These are phyloP conservation scores for Clonostachys byssicola DNA, from an alignment of 2,329 filamentous ascomycete genomes.

Conservation along the genomic window DNA sequence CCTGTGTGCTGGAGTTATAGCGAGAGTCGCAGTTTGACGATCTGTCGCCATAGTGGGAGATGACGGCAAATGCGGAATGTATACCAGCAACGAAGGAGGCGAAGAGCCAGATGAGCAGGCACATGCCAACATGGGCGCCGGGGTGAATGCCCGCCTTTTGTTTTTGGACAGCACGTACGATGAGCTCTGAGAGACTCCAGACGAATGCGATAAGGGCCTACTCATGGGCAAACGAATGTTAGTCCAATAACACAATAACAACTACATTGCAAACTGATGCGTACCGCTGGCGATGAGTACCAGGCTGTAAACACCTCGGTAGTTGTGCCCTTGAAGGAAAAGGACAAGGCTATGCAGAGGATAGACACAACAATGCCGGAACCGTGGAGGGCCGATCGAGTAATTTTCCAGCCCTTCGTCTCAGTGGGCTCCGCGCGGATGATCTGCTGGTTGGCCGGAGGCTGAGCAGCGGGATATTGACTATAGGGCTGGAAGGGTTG, in stretches of 20 bases:
- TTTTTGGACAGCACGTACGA: constrained; percentile 25
- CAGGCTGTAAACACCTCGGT: constrained; percentile 3
- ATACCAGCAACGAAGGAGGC: constrained; percentile 16
- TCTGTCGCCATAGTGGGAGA: not conserved
- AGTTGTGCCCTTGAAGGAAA: constrained; percentile 11
- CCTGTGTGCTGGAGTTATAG: constrained; percentile 5
- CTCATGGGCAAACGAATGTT: too few relatives aligned
- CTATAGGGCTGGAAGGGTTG: constrained; percentile 15
- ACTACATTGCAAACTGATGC: not conserved
- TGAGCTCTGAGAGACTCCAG: constrained; percentile 31
- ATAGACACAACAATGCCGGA: constrained; percentile 15
- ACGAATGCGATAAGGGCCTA: constrained; percentile 27
- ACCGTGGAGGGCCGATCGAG: constrained; percentile 22
- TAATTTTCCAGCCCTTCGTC: constrained; percentile 15
- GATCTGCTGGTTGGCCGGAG: constrained; percentile 5
- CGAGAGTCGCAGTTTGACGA: constrained; percentile 4
- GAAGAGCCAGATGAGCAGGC: constrained; percentile 34
- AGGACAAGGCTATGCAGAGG: constrained; percentile 16
- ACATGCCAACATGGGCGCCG: constrained; percentile 34
- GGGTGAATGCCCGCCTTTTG: constrained; percentile 31
- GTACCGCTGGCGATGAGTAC: constrained; percentile 6
- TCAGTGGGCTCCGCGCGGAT: constrained; percentile 4
- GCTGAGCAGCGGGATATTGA: constrained; percentile 1
- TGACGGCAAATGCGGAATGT: constrained; percentile 8
- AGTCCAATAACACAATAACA: not conserved